Conservation (phyloP, 2,329 filamentous ascomycete genomes). For the Fusarium equiseti region DNA sequence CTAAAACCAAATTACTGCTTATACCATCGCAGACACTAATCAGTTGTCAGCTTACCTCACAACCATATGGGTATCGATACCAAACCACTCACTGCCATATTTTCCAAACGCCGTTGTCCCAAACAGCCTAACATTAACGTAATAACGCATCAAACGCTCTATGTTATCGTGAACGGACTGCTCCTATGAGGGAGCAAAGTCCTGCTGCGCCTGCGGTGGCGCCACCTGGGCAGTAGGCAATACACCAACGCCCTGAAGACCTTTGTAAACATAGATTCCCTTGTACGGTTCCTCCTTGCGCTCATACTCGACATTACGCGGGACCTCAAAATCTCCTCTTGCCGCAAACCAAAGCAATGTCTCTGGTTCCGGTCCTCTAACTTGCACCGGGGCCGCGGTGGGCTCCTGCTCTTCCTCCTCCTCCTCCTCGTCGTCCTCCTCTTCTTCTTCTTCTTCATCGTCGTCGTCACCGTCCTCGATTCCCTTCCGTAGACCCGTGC, state of each 20-base stretch:
- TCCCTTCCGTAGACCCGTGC: constrained; percentile 74
- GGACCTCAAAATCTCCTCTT: constrained; percentile 60
- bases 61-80: constrained; percentile 15
- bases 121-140: background rate
- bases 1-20: background rate
- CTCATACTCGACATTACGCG: constrained; percentile 59
- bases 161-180: background rate
- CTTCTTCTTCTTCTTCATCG: constrained; percentile 67
- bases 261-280: constrained; percentile 42
- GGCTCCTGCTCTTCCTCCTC: constrained; percentile 14
- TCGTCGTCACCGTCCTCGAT: constrained; percentile 65
- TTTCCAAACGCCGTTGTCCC: background rate
- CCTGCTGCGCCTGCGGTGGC: constrained; percentile 22
- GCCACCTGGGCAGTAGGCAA: constrained; percentile 42
- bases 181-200: constrained; percentile 24
- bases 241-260: constrained; percentile 53
- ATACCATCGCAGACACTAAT: constrained; percentile 9
- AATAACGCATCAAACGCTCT: background rate
- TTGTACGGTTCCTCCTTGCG: constrained; percentile 47
- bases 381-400: constrained; percentile 45
- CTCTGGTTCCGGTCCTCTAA: constrained; percentile 59
- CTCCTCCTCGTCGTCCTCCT: constrained; percentile 36
- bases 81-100: constrained; percentile 10
- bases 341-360: constrained; percentile 61
- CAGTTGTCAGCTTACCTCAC: constrained; percentile 32